These are phyloP conservation scores for Sporothrix luriei DNA, from an alignment of 2,329 filamentous ascomycete genomes.

Conservation along the genomic window DNA sequence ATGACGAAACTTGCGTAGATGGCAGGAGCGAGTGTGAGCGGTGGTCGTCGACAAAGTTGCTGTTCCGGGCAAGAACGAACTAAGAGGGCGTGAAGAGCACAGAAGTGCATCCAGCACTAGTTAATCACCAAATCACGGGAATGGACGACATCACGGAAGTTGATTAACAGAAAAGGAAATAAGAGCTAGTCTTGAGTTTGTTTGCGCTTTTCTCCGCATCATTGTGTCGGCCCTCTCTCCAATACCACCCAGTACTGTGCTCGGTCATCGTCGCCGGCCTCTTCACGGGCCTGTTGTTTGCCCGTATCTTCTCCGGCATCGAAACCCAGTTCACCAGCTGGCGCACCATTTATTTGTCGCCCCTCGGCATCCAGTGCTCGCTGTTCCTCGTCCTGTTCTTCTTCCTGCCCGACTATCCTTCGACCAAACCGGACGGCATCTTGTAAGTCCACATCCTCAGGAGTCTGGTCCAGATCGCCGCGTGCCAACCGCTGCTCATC, in stretches of 20 bases:
- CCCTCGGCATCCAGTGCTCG: constrained; percentile 65
- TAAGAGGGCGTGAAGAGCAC: too few species aligned
- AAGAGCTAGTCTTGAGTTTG: not conserved
- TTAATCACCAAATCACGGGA: too few species aligned
- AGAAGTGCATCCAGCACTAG: too few species aligned
- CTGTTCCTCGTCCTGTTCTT: constrained; percentile 66
- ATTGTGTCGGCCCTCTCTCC: not conserved
- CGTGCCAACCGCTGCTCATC: constrained; percentile 65
- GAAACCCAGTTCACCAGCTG: constrained; percentile 25
- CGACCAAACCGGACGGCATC: constrained; percentile 61
- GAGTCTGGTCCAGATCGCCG: constrained; percentile 64
- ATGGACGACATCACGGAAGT: not conserved
- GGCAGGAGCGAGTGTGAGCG: too few species aligned
- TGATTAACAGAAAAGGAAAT: not conserved
- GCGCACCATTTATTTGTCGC: constrained; percentile 67
- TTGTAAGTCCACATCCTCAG: constrained; percentile 63
- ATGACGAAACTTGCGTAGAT: too few species aligned
- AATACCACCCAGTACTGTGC: not conserved
- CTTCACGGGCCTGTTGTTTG: constrained; percentile 71
- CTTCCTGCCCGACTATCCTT: constrained; percentile 77
- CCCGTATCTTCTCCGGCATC: constrained; percentile 49
- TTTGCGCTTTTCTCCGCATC: not conserved
- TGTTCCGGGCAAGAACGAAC: too few species aligned
- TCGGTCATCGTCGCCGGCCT: constrained; percentile 68
- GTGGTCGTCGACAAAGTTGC: too few species aligned